Evolutionary conservation across 108 stramenopile species (phyloP), one percentile per base, ranked within the genome.

Genomic region (Poteriospumella lacustris): DNA sequence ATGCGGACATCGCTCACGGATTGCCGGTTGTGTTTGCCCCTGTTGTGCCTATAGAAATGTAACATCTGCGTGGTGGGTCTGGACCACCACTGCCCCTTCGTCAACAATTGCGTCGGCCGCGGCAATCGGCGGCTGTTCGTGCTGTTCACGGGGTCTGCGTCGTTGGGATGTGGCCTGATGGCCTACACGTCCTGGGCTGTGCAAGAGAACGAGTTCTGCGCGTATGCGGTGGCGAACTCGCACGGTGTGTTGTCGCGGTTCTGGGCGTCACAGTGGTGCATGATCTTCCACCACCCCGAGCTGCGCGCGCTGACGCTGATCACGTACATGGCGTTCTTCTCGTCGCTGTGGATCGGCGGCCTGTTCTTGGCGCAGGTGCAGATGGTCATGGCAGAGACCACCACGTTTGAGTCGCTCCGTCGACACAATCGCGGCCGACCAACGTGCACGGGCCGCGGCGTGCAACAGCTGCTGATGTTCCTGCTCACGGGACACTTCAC

Each of bases 51-150:
- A 12, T 73, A 73, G 70, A 5, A 44, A 73, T 73, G 70, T 38
- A 24, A 73, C 33, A 3, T 12, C 47, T 73, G 70, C 31, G 47
- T 38, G 70, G 31, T 44, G 3, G 31, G 26, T 73, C 70, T 73
- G 36, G 70, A 73, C 41, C 70, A 73, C 42, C 70, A 73, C 42
- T 73, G 70, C 42, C 47, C 70, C 12, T 73, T 42, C 41, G 47
- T 73, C 31, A 56, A 73, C 31, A 73, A 73, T 56, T 73, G 70
- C 42, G 70, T 73, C 3, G 70, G 70, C 15, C 26, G 24, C 9
- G 70, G 70, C 26, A 73, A 73, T 38, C 5, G 70, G 36, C 38
- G 70, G 28, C 38, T 73, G 33, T 73, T 73, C 42, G 43, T 44
- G 9, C 36, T 15, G 3, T 73, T 73, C 41, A 73, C 47, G 28